Base-by-base conservation (phyloP, 2,329 filamentous ascomycete species). In the Aureobasidium pullulans region DNA sequence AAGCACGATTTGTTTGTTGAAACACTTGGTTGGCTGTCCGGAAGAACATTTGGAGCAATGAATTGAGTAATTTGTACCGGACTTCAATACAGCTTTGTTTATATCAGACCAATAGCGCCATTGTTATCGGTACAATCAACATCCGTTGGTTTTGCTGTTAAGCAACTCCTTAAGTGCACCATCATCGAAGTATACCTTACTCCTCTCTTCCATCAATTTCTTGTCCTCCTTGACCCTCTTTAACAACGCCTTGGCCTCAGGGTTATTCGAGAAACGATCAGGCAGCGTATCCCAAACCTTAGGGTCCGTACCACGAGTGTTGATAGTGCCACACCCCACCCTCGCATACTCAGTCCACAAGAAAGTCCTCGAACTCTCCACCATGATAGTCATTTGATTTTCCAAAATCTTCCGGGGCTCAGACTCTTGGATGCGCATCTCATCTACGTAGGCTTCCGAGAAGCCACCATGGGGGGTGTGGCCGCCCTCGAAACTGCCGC, bases 381-480 rank as follows among this genome's bases (percentile, higher is more conserved):
- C 52, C 71, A 73, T 73, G 48, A 73, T 70, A 9, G 71, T 73
- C 56, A 73, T 61, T 66, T 73, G 70, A 48, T 72, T 66, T 47
- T 74, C 73, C 6, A 79, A 63, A 9, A 77, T 77, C 64, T 69
- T 74, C 57, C 77, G 70, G 2, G 76, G 74, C 39, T 72, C 68
- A 47, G 72, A 75, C 59, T 74, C 71, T 52, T 77, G 75, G 3
- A 75, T 70, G 52, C 71, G 69, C 72, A 76, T 76, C 60, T 77
- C 76, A 61, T 73, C 70, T 48, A 76, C 73, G 63, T 78, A 78
- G 5, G 71, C 75, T 32, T 76, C 74, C 53, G 72, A 73, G 53
- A 76, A 76, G 1, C 70, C 70, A 37, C 72, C 72, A 52, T 73
- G 72, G 5, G 72, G 72, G 16, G 70, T 72, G 59, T 72, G 70